Evolutionary conservation across 1,139 yeast genomes (phyloP).

Genomic region (Hansenula lynferdii): DNA sequence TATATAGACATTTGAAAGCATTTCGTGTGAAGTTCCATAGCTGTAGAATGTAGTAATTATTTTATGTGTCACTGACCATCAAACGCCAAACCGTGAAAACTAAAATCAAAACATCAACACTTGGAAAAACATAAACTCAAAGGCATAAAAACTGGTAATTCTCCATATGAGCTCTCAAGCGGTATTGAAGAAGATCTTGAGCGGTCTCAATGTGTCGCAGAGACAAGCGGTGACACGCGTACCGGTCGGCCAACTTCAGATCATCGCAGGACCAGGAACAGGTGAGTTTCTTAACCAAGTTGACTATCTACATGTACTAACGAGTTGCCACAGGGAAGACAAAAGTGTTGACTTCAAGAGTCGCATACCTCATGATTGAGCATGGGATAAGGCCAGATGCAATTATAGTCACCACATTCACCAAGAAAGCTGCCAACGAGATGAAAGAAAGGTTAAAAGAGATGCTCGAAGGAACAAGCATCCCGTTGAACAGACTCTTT

Average conservation of each 20-base stretch:
- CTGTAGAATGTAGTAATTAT: too few species aligned
- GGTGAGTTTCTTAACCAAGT: constrained; percentile 23
- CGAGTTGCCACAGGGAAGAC: constrained; percentile 83
- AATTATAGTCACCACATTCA: constrained; percentile 83
- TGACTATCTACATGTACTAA: too few species aligned
- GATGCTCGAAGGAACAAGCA: constrained; percentile 36
- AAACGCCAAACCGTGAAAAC: too few species aligned
- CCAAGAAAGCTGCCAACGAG: constrained; percentile 86
- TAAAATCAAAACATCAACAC: too few species aligned
- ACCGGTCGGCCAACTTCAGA: constrained; percentile 52
- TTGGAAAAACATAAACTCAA: too few species aligned
- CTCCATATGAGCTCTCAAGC: not conserved
- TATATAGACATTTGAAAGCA: not conserved
- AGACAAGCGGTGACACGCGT: constrained; percentile 55
- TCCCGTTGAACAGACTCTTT: constrained; percentile 38
- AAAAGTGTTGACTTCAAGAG: constrained; percentile 72
- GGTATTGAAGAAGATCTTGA: constrained; percentile 6
- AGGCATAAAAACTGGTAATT: too few species aligned
- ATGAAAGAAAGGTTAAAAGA: constrained; percentile 55
- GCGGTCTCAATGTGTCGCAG: constrained; percentile 53
- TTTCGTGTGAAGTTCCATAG: too few species aligned
- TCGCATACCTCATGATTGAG: constrained; percentile 58
- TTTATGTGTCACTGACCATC: too few species aligned
- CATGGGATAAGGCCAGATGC: constrained; percentile 50
- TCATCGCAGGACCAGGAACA: constrained; percentile 91